Evolutionary conservation across 495 filamentous ascomycete genomes (phyloP), one percentile per base, ranked within the genome.

Genomic region (Durotheca rogersii): DNA sequence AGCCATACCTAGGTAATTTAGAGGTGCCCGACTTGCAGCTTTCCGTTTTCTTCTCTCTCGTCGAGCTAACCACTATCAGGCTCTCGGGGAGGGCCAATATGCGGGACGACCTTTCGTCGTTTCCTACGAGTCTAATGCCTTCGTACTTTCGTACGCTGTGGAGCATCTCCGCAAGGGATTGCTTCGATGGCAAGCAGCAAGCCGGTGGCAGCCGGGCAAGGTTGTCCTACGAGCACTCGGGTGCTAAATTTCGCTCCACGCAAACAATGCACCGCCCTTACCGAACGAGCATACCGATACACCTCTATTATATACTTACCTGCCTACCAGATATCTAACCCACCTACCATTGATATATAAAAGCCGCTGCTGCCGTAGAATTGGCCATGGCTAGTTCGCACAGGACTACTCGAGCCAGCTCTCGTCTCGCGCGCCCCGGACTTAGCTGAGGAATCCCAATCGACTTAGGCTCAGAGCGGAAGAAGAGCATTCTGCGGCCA

Each of bases 131-230:
- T 18, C 21, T 25, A 37, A 31, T 5, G 33, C 29, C 33, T 18
- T 33, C 33, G 42, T 14, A 27, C 17, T 34, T 18, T 14, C 5
- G 50, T 36, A 12, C 5, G 21, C 17, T 9, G 41, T 15, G 9
- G 20, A 33, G 31, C 25, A 7, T 9, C 18, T 15, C 18, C 11
- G 20, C 15, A 27, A 27, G 32, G 31, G 23, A 11, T 17, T 27
- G 16, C 21, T 39, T n/a, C n/a, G n/a, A 40, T 40, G 10, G 7
- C 45, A 39, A 30, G 39, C 27, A n/a, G 34, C 30, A 30, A 23
- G 17, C 25, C 9, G 15, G 20, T 16, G 17, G 7, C 5, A 38
- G 7, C 15, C 34, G 20, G 29, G 20, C 21, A 51, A 32, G 46
- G 21, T 40, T 47, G 29, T 37, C 41, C 20, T 41, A 35, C 33